Conservation (phyloP, 352 stramenopile genomes). For the Globisporangium yorkense region DNA sequence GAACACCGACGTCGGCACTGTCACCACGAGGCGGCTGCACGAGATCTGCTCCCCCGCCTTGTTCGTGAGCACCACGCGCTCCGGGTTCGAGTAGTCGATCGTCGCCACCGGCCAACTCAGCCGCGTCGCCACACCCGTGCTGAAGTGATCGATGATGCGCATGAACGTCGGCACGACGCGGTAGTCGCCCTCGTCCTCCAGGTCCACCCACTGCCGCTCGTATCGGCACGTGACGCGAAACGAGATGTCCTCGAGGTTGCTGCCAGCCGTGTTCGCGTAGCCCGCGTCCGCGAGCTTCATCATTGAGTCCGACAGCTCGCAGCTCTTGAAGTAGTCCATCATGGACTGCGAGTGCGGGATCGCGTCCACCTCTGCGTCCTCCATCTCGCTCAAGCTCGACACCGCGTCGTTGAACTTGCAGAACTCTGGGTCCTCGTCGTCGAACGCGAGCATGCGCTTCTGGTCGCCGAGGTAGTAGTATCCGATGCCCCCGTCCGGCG, state of each 20-base stretch:
- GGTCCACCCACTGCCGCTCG: conserved; percentile 78
- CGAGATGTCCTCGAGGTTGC: conserved; percentile 64
- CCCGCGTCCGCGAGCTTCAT: conserved; percentile 76
- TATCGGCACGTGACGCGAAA: conserved; percentile 74
- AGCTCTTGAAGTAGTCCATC: conserved; percentile 68
- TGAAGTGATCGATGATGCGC: conserved; percentile 59
- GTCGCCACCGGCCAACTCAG: conserved; percentile 49
- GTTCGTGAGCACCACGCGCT: conserved; percentile 50
- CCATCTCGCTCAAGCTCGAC: conserved; percentile 48
- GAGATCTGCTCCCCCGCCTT: conserved; percentile 47
- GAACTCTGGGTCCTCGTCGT: conserved; percentile 67
- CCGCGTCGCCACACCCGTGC: conserved; percentile 36
- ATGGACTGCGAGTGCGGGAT: conserved; percentile 63
- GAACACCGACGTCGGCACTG: conserved; percentile 73
- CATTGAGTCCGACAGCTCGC: conserved; percentile 60
- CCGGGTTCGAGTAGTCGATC: conserved; percentile 52
- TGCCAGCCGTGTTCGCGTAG: conserved; percentile 78
- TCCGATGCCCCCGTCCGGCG: conserved; percentile 69
- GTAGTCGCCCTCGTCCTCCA: conserved; percentile 80
- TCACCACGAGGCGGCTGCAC: conserved; percentile 62
- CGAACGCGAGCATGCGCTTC: conserved; percentile 71
- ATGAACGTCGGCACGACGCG: conserved; percentile 63
- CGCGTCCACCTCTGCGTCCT: conserved; percentile 50
- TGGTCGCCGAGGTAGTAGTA: conserved; percentile 88
- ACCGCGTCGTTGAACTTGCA: conserved; percentile 68